Conservation (phyloP, 192 early-diverging fungal genomes). For the Gamsiella multidivaricata region DNA sequence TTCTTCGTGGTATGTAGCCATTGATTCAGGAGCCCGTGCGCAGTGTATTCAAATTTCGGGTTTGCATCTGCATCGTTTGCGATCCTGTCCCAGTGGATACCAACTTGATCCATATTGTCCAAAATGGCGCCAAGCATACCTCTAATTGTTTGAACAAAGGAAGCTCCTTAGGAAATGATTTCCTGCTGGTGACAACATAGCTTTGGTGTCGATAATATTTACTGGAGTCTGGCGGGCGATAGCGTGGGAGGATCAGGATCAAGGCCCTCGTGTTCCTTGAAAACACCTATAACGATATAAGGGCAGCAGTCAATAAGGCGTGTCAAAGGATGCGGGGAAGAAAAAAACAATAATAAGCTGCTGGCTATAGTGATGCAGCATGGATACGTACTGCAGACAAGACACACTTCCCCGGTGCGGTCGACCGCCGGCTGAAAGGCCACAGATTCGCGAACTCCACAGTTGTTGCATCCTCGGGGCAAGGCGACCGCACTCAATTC, state of each 20-base stretch:
- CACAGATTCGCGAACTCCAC: constrained; percentile 19
- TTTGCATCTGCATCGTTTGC: constrained; percentile 23
- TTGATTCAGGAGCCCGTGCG: constrained; percentile 16
- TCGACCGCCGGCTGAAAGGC: constrained; percentile 7
- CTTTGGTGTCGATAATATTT: too few species aligned
- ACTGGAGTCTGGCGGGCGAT: neutral
- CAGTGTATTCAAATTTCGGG: constrained; percentile 12
- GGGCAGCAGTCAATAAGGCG: neutral
- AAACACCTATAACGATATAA: neutral
- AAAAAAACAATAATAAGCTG: neutral
- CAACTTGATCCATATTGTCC: neutral
- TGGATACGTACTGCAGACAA: constrained; percentile 14
- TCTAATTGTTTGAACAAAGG: too few species aligned
- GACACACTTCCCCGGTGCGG: constrained; percentile 13
- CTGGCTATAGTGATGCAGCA: neutral
- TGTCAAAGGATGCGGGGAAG: too few species aligned
- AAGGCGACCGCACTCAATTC: constrained; percentile 14
- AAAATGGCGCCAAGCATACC: constrained; percentile 1
- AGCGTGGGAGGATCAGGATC: neutral
- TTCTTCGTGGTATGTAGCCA: constrained; percentile 9
- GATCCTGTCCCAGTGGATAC: constrained; percentile 35
- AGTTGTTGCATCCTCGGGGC: constrained; percentile 28
- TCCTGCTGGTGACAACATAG: too few species aligned
- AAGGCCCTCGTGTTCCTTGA: constrained; percentile 5
- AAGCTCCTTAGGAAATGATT: neutral